Base-by-base conservation (phyloP, 208 protist species). In the Giardia duodenalis region DNA sequence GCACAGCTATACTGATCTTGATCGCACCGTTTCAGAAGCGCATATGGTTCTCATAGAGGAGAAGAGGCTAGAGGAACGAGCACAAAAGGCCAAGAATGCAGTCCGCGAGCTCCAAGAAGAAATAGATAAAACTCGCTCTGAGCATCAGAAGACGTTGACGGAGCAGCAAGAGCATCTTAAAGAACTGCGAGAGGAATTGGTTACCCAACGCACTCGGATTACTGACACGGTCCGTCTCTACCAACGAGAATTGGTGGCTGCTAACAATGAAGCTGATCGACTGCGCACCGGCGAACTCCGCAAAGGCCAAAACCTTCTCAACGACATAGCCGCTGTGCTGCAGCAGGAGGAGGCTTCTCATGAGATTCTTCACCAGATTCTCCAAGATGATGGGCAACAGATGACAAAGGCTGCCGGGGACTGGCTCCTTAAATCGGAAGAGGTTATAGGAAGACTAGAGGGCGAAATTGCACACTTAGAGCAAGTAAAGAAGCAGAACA, bases 1-100 rank as follows among this genome's bases (percentile, higher is more conserved):
- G 44, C 42, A 43, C 67, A 92, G 86, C 0, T 93, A 92, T 91
- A 67, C 47, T 2, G 67, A 88, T 44, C 92, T 94, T 22, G 92
- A 87, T 30, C 44, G 42, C 1, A 46, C 57, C 43, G 87, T 94
- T 44, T 86, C 87, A 44, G 42, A 44, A 39, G 45, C 2, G 3
- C 67, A 92, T 43, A 1, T 47, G 39, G 0, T 67, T 1, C 88
- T 88, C 30, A 43, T 57, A 10, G 86, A 91, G 42, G 47, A 93
- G 1, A 1, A 67, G 4, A 46, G 92, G n/a, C 76, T 88, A 2
- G 4, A 92, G 30, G 30, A 90, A 46, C 87, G 86, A 19, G 92
- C 90, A 86, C 46, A 67, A 22, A 10, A 93, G 67, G 92, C 92
- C 2, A 30, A 22, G 0, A n/a, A 90, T 30, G 0, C 43, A 0